phyloP scores from a whole-genome alignment of 2,329 filamentous ascomycete genomes.

The Colletotrichum brevisporum region DNA sequence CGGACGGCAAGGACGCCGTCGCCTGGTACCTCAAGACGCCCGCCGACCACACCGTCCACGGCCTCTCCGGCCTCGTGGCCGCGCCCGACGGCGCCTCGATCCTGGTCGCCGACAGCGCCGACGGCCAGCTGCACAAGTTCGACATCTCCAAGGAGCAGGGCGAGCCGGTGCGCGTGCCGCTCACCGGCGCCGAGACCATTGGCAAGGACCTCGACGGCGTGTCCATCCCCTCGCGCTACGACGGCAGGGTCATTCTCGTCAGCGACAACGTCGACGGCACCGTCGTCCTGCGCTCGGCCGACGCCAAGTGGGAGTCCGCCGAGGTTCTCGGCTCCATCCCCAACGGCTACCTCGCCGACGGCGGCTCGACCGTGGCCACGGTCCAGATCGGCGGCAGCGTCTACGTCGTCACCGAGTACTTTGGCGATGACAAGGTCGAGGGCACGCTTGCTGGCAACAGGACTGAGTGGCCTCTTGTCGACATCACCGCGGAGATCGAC shows the following conservation, averaged over 20 bases:
- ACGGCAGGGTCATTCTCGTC: constrained; percentile 51
- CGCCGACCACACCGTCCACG: constrained; percentile 45
- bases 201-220: constrained; percentile 47
- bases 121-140: constrained; percentile 53
- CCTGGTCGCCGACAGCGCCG: constrained; percentile 49
- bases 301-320: constrained; percentile 52
- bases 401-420: constrained; percentile 33
- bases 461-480: constrained; percentile 29
- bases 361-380: constrained; percentile 17
- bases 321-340: constrained; percentile 52
- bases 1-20: constrained; percentile 45
- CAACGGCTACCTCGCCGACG: constrained; percentile 35
- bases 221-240: constrained; percentile 51
- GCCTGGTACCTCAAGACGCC: constrained; percentile 51
- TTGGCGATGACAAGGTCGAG: constrained; percentile 19
- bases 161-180: constrained; percentile 8
- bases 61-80: constrained; percentile 34
- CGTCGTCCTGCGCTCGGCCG: constrained; percentile 53
- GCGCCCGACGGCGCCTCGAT: constrained; percentile 43
- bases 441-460: constrained; percentile 37
- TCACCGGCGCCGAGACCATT: constrained; percentile 11
- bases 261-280: constrained; percentile 50
- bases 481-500: constrained; percentile 32
- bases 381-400: constrained; percentile 37
- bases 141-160: constrained; percentile 43